Percentiles rank a stretch among this genome's conserved stretches.
Evolutionary conservation across 2,329 filamentous ascomycete species (phyloP).

Genomic region (Uncinocarpus reesii): DNA sequence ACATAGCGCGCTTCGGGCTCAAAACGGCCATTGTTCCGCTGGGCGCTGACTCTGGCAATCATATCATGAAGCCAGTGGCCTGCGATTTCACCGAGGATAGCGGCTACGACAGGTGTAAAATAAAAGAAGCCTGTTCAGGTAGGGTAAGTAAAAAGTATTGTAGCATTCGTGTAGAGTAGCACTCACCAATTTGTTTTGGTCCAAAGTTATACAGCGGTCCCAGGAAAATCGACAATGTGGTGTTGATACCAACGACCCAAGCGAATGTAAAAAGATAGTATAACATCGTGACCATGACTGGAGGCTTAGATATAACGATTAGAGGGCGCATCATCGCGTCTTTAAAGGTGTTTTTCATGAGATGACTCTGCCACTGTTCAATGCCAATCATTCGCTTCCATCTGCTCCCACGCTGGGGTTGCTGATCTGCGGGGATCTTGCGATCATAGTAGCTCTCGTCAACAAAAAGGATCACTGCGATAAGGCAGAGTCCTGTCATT

Average conservation of each 20-base stretch:
- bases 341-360: slow-evolving; percentile 25
- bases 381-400: slow-evolving; percentile 28
- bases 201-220: slow-evolving; percentile 43
- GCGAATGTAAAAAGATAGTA: slow-evolving; percentile 36
- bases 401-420: slow-evolving; percentile 25
- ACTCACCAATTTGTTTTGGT: slow-evolving; percentile 40
- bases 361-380: slow-evolving; percentile 25
- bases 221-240: slow-evolving; percentile 45
- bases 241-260: slow-evolving; percentile 45
- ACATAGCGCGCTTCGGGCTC: slow-evolving; percentile 48
- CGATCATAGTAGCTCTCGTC: slow-evolving; percentile 35
- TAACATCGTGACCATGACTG: slow-evolving; percentile 28
- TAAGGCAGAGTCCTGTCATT: slow-evolving; percentile 26
- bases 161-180: not conserved
- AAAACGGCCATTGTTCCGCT: slow-evolving; percentile 42
- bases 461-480: slow-evolving; percentile 27
- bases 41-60: slow-evolving; percentile 39
- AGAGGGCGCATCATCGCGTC: slow-evolving; percentile 31
- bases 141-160: not conserved
- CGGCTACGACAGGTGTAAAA: slow-evolving; percentile 48
- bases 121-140: slow-evolving; percentile 41
- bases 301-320: slow-evolving; percentile 31
- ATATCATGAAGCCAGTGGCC: slow-evolving; percentile 50
- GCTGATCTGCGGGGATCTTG: slow-evolving; percentile 23
- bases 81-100: slow-evolving; percentile 43